phyloP scores from a whole-genome alignment of 2,329 filamentous ascomycete species.

The Clarireedia homoeocarpa region DNA sequence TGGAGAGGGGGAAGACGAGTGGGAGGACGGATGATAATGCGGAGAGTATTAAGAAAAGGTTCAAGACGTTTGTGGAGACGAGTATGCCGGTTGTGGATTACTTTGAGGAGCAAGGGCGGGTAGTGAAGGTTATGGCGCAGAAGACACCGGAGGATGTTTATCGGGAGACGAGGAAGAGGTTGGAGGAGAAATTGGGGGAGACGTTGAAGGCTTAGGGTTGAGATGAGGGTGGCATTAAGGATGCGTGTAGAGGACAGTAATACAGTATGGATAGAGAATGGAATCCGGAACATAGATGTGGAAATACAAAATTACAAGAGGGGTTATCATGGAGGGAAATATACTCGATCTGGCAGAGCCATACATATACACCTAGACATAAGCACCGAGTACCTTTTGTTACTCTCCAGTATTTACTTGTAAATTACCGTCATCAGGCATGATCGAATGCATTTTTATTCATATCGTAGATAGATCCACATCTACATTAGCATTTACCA shows the following conservation, averaged over 20 bases:
- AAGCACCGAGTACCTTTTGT: constrained; percentile 7
- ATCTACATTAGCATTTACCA: constrained; percentile 7
- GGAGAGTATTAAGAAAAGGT: constrained; percentile 93
- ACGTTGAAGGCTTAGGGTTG: constrained; percentile 29
- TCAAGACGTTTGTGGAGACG: constrained; percentile 87
- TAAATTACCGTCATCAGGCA: constrained; percentile 5
- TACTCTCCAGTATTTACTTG: not conserved
- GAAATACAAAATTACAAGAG: constrained; percentile 13
- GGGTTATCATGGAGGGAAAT: not conserved
- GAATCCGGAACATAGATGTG: not conserved
- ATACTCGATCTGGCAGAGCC: no score
- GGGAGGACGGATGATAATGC: constrained; percentile 89
- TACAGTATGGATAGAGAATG: not conserved
- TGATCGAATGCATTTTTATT: constrained; percentile 4
- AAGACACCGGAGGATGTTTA: constrained; percentile 56
- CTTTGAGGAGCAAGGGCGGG: constrained; percentile 67
- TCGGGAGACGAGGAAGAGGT: constrained; percentile 41
- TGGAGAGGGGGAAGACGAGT: constrained; percentile 28
- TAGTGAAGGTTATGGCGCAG: constrained; percentile 73
- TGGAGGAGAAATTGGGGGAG: constrained; percentile 42
- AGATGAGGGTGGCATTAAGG: not conserved
- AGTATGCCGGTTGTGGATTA: constrained; percentile 95
- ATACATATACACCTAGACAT: no score
- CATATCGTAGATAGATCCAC: not conserved
- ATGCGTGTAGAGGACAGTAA: constrained; percentile 5